phyloP scores from a whole-genome alignment of 192 early-diverging fungal species.

The Dispira simplex region DNA sequence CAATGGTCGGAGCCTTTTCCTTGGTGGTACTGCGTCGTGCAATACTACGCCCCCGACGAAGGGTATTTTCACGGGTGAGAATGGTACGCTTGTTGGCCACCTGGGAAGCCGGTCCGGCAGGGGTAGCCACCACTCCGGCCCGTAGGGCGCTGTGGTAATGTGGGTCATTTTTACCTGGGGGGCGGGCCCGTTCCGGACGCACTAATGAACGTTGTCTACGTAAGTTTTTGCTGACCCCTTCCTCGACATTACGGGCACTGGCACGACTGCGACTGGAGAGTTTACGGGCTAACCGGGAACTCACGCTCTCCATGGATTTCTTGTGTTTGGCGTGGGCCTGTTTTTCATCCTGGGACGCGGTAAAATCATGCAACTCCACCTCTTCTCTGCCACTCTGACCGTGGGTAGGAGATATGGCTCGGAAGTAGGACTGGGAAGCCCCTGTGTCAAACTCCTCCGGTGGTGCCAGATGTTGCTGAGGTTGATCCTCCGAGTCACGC shows the following conservation, averaged over 20 bases:
- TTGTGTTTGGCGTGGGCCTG: neutral
- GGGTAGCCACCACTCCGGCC: neutral
- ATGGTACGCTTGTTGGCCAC: conserved; percentile 14
- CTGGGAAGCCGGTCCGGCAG: conserved; percentile 12
- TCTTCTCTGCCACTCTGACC: neutral
- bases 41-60: conserved; percentile 14
- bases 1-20: conserved; percentile 9
- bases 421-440: neutral
- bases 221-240: neutral
- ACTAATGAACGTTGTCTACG: conserved; percentile 47
- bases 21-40: conserved; percentile 22
- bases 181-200: conserved; percentile 45
- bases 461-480: neutral
- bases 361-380: neutral
- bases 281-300: conserved; percentile 6
- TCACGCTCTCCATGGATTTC: conserved; percentile 6
- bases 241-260: neutral
- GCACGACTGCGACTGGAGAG: neutral
- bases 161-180: conserved; percentile 11
- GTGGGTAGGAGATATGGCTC: neutral
- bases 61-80: conserved; percentile 12
- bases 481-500: neutral
- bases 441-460: neutral
- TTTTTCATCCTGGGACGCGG: neutral
- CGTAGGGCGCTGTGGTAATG: conserved; percentile 9